A percentile compares a stretch with the other conserved stretches of the same genome.
Evolutionary conservation across 2,329 filamentous ascomycete genomes (phyloP).

Genomic region (Colletotrichum tamarilloi): DNA sequence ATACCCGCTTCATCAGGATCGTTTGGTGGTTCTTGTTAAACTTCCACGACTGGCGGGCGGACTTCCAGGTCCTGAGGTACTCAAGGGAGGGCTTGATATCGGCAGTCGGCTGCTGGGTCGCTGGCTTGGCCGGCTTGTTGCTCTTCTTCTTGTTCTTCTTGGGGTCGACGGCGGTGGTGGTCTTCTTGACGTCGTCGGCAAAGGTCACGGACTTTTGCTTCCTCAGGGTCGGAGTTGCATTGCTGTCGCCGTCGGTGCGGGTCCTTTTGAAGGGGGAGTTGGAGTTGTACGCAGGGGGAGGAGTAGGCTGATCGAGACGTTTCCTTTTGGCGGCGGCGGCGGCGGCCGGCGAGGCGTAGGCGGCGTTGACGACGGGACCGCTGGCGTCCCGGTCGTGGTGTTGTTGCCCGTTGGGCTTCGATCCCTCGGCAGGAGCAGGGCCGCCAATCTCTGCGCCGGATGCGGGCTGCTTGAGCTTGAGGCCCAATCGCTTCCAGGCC

Average conservation of each 20-base stretch:
- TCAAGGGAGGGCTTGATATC: constrained; percentile 74
- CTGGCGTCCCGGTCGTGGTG: constrained; percentile 36
- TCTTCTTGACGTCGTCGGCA: constrained; percentile 53
- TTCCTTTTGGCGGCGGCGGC: constrained; percentile 38
- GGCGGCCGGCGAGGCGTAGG: constrained; percentile 25
- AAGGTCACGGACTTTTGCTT: constrained; percentile 63
- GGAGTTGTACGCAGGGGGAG: constrained; percentile 27
- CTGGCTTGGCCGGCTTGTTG: constrained; percentile 50
- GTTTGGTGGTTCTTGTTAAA: constrained; percentile 96
- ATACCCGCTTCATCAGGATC: constrained; percentile 84
- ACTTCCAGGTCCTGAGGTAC: constrained; percentile 83
- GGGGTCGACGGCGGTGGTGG: constrained; percentile 28
- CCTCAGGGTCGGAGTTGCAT: constrained; percentile 39
- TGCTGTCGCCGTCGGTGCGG: constrained; percentile 35
- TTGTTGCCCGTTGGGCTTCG: constrained; percentile 39
- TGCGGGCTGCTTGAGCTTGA: constrained; percentile 65
- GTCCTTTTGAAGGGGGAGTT: constrained; percentile 44
- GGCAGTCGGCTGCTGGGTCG: constrained; percentile 47
- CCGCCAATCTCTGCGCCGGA: constrained; percentile 35
- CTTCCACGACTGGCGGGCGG: constrained; percentile 81
- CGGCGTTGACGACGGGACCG: constrained; percentile 29
- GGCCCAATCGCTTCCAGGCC: constrained; percentile 72
- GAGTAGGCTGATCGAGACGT: constrained; percentile 34
- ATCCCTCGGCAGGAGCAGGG: constrained; percentile 36
- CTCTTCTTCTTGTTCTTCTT: constrained; percentile 45